Conservation (phyloP, 768 basidiomycete species). For the Chlorophyllum brunneum region DNA sequence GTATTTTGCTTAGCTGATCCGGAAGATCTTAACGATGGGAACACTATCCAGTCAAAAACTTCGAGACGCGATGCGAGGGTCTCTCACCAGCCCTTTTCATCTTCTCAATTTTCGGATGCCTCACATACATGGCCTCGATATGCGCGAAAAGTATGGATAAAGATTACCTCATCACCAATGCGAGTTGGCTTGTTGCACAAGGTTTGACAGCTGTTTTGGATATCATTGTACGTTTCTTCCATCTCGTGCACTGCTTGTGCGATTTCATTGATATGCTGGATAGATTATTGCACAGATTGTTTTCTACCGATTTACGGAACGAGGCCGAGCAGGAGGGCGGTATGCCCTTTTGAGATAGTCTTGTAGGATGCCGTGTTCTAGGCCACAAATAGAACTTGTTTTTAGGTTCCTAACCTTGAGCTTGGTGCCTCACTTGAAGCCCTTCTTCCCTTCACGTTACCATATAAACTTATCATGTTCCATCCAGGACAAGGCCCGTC, state of each 20-base stretch:
- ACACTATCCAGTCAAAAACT: constrained; percentile 65
- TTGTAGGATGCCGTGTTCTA: no score
- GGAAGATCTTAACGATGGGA: neutral
- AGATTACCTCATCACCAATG: constrained; percentile 77
- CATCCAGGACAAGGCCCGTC: no score
- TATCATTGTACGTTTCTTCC: neutral
- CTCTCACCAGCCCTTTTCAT: constrained; percentile 88
- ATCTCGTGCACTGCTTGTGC: neutral
- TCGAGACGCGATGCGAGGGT: constrained; percentile 85
- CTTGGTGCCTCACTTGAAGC: no score
- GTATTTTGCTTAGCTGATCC: constrained; percentile 15
- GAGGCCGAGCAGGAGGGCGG: neutral
- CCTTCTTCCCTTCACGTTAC: no score
- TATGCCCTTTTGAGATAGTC: neutral
- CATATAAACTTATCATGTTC: no score
- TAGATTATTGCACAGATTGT: constrained; percentile 9
- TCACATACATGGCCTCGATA: constrained; percentile 80
- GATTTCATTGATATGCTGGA: neutral
- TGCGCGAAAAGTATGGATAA: constrained; percentile 64
- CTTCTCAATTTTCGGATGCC: constrained; percentile 86
- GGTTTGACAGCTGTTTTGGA: neutral
- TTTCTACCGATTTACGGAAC: constrained; percentile 4
- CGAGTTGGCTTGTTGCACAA: constrained; percentile 63
- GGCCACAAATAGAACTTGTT: no score
- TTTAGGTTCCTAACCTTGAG: no score